Conservation (phyloP, 768 basidiomycete species). For the Podaxis rugospora region DNA sequence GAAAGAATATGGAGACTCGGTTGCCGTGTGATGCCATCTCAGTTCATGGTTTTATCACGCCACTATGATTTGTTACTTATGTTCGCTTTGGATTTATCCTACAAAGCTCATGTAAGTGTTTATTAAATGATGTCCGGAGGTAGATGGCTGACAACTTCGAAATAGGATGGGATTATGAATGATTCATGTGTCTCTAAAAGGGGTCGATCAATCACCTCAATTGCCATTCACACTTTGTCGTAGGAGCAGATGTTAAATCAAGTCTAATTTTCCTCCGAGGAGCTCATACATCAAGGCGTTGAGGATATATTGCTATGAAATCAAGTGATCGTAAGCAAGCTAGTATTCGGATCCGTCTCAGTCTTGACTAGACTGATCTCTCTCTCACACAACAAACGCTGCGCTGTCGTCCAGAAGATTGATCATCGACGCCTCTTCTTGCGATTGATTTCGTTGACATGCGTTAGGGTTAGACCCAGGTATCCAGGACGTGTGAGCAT, state of each 20-base stretch:
- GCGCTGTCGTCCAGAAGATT: neutral
- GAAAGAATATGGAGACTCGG: neutral
- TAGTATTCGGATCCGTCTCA: neutral
- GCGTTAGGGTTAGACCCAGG: neutral
- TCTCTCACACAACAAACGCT: neutral
- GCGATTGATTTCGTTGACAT: neutral
- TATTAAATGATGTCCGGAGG: neutral
- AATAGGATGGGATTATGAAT: neutral
- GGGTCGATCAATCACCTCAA: neutral
- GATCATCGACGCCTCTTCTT: neutral
- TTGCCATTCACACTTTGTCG: neutral
- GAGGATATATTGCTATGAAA: neutral
- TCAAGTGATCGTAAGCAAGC: neutral
- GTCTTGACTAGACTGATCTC: neutral
- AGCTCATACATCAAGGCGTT: neutral
- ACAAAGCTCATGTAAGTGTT: neutral
- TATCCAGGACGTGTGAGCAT: neutral
- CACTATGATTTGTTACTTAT: neutral
- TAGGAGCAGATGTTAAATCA: neutral
- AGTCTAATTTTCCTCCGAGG: neutral
- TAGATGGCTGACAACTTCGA: neutral
- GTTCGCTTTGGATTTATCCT: neutral
- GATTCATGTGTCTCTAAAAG: neutral
- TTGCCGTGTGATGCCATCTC: neutral
- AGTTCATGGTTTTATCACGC: neutral